These are phyloP conservation scores for Kwoniella pini DNA, from an alignment of 768 basidiomycete species.

Conservation along the genomic window DNA sequence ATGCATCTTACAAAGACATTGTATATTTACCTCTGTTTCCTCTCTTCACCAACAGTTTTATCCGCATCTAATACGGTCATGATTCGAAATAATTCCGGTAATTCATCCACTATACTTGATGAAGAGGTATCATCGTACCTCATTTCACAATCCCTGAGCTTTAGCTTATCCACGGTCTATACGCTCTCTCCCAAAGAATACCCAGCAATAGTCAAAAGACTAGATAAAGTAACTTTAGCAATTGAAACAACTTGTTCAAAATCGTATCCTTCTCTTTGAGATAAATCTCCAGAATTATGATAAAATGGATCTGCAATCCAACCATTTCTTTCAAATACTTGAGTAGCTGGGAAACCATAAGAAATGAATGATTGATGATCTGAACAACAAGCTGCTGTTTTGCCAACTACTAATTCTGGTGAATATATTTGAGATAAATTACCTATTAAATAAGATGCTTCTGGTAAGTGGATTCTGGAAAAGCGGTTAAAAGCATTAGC, in stretches of 20 bases:
- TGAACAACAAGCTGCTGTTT: constrained; percentile 75
- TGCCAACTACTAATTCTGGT: constrained; percentile 49
- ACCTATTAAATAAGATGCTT: constrained; percentile 71
- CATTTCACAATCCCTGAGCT: no score
- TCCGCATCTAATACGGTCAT: no score
- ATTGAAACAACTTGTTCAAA: constrained; percentile 78
- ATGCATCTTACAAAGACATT: constrained; percentile 13
- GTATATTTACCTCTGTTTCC: background rate
- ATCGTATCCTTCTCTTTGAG: constrained; percentile 76
- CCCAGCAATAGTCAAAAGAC: constrained; percentile 68
- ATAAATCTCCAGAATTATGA: constrained; percentile 67
- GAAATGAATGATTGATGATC: constrained; percentile 72
- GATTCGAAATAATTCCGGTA: no score
- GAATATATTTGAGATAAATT: constrained; percentile 78
- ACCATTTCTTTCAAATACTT: constrained; percentile 84
- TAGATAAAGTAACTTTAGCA: constrained; percentile 82
- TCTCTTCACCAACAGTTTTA: background rate
- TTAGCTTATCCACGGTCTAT: no score
- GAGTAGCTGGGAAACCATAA: constrained; percentile 80
- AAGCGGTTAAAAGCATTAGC: background rate
- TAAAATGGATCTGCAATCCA: constrained; percentile 64
- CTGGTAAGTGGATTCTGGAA: constrained; percentile 72
- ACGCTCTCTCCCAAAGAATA: constrained; percentile 46
- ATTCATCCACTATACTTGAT: no score
- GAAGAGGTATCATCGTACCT: no score